Percentiles rank a stretch among this genome's conserved stretches.
Conservation (phyloP, 352 stramenopile genomes). For the Pythium monospermum region DNA sequence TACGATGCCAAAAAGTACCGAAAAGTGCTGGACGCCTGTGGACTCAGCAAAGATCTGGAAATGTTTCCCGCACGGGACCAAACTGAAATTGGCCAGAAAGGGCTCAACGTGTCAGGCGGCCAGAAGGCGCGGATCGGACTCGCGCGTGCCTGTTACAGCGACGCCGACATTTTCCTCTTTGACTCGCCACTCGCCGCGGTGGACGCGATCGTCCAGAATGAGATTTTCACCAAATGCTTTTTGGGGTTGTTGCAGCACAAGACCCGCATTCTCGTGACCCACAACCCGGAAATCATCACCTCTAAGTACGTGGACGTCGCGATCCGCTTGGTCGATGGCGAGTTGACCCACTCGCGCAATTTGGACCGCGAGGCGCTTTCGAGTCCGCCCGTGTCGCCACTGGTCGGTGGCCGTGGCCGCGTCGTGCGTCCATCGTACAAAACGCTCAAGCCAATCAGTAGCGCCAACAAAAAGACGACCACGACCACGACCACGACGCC, state of each 20-base stretch:
- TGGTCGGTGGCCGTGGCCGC: conserved; percentile 22
- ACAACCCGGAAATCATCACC: conserved; percentile 57
- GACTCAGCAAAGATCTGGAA: conserved; percentile 69
- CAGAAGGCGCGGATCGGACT: conserved; percentile 75
- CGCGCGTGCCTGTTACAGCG: conserved; percentile 82
- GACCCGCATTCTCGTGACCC: conserved; percentile 64
- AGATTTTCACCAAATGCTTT: conserved; percentile 83
- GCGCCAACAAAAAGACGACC: neutral
- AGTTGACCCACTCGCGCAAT: conserved; percentile 43
- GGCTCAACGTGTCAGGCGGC: conserved; percentile 53
- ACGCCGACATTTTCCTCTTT: conserved; percentile 69
- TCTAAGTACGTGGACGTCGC: conserved; percentile 58
- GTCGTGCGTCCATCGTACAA: conserved; percentile 2
- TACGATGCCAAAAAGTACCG: conserved; percentile 71
- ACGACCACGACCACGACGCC: no score
- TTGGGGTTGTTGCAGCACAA: conserved; percentile 56
- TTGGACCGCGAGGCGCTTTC: conserved; percentile 28
- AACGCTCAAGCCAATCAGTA: conserved; percentile 2
- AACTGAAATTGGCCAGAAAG: conserved; percentile 67
- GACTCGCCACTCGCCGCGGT: conserved; percentile 51
- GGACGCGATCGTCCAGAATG: conserved; percentile 60
- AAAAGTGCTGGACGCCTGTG: conserved; percentile 72
- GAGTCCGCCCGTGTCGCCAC: conserved; percentile 29
- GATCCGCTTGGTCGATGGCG: conserved; percentile 45
- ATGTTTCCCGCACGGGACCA: conserved; percentile 79